A percentile compares a stretch with the other conserved stretches of the same genome.
Evolutionary conservation across 768 basidiomycete genomes (phyloP).

Genomic region (Suillus brevipes): DNA sequence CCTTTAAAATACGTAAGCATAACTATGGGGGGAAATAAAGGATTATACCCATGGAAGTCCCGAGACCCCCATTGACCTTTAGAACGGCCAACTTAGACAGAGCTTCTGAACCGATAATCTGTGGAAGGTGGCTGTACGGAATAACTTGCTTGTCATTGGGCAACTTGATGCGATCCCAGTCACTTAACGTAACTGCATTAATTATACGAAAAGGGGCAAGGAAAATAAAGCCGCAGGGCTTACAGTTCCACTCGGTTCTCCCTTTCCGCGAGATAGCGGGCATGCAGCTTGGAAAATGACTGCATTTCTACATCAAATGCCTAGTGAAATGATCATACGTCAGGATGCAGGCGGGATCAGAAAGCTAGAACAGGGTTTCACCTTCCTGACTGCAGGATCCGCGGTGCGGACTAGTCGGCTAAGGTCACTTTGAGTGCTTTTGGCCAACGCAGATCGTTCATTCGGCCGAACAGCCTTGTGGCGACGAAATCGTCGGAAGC

Average conservation of each 20-base stretch:
- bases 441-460: slow-evolving; percentile 34
- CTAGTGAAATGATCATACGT: slow-evolving; percentile 44
- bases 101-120: slow-evolving; percentile 56
- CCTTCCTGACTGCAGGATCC: slow-evolving; percentile 60
- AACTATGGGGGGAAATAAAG: not conserved
- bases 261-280: slow-evolving; percentile 87
- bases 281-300: slow-evolving; percentile 94
- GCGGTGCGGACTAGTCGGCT: slow-evolving; percentile 62
- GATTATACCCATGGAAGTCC: slow-evolving; percentile 79
- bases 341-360: slow-evolving; percentile 36
- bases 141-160: slow-evolving; percentile 86
- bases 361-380: slow-evolving; percentile 22
- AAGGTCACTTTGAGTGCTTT: slow-evolving; percentile 68
- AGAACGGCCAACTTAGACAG: slow-evolving; percentile 94
- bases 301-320: slow-evolving; percentile 93
- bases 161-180: slow-evolving; percentile 88
- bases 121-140: slow-evolving; percentile 72
- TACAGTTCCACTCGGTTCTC: slow-evolving; percentile 88
- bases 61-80: slow-evolving; percentile 93
- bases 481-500: slow-evolving; percentile 37
- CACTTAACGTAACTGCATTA: slow-evolving; percentile 42
- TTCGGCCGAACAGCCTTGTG: slow-evolving; percentile 51
- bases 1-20: slow-evolving; percentile 40
- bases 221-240: slow-evolving; percentile 28
- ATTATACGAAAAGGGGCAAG: slow-evolving; percentile 10